Evolutionary conservation across 495 filamentous ascomycete genomes (phyloP), one percentile per base, ranked within the genome.

Genomic region (Glarea lozoyensis): DNA sequence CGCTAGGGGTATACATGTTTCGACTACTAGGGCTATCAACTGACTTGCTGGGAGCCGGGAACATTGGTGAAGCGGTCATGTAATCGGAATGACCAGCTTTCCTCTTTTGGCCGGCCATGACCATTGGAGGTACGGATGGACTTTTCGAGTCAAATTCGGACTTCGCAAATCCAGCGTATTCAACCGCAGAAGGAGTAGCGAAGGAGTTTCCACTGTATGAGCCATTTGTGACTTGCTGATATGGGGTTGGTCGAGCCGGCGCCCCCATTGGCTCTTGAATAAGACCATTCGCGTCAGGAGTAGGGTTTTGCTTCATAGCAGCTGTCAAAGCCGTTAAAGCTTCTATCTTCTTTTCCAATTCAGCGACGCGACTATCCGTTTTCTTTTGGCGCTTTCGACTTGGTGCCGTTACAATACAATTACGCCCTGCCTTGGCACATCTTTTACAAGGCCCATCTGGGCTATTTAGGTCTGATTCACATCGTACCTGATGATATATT

Each of bases 341-440:
- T 65, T 95, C 87, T 37, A 98, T 89, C 66, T 93, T 94, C 65
- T 81, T 86, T 64, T 98, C 92, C 31, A 98, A 68, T 63, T 96
- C 90, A 11, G 88, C 82, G 6, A 98, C 88, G 29, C 89, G 76
- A 45, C 77, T 88, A 57, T 95, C 92, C 20, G 84, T 87, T 68
- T 95, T 96, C 68, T 92, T 94, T 66, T 89, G 84, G 21, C 90
- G 70, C 62, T 94, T 96, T 11, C 88, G 71, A 10, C 76, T 86
- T 1, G 89, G 88, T 19, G 76, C 75, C 6, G 88, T 94, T 25
- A 93, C 81, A 22, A 94, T 58, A 51, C 92, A 98, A 43, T 69
- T 65, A 12, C 90, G 70, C 19, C 75, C 73, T 1, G 89, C 84
- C 59, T 95, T 96, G 17, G 78, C 76, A 60, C 92, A 98, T 35